phyloP scores from a whole-genome alignment of 345 rosid genomes.

The Eucalyptus pauciflora region DNA sequence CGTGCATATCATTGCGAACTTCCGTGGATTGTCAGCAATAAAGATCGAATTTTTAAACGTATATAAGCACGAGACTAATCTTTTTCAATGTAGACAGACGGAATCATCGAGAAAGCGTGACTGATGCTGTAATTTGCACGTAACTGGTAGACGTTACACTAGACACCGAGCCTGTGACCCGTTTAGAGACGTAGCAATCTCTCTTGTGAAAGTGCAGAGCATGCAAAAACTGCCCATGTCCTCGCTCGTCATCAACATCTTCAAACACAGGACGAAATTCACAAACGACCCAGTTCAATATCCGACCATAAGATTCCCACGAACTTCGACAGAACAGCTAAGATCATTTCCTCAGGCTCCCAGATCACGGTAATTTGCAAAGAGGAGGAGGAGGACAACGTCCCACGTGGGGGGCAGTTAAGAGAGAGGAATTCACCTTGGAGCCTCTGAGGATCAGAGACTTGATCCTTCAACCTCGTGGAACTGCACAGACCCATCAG shows the following conservation, averaged over 20 bases:
- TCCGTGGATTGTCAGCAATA: not conserved
- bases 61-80: not conserved
- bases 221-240: not conserved
- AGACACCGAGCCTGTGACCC: not conserved
- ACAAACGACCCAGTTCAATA: not conserved
- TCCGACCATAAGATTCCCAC: not conserved
- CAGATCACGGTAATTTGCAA: not conserved
- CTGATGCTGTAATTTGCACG: not conserved
- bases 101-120: not conserved
- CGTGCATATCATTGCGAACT: not conserved
- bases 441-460: not conserved
- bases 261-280: not conserved
- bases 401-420: not conserved
- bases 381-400: not conserved
- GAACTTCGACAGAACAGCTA: not conserved
- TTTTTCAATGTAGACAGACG: not conserved
- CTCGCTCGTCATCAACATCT: not conserved
- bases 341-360: not conserved
- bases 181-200: not conserved
- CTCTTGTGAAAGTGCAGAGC: not conserved
- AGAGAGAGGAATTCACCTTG: not conserved
- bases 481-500: constrained; percentile 3
- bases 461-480: not conserved
- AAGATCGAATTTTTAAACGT: not conserved
- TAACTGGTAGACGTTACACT: not conserved